Conservation (phyloP, 2,329 filamentous ascomycete species). For the Incumbomyces lentus region DNA sequence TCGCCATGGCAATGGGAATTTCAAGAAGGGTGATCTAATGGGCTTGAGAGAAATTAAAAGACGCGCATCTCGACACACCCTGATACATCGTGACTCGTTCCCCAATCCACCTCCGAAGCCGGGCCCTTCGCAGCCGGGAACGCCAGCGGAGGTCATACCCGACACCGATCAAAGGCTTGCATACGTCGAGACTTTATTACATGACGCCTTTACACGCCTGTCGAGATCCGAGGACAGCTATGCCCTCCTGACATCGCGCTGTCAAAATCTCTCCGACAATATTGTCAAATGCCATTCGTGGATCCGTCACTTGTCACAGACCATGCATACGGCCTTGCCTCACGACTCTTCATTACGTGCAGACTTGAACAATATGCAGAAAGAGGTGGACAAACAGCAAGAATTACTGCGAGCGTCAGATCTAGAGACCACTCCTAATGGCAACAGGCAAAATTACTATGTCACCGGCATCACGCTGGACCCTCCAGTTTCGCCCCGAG, state of each 20-base stretch:
- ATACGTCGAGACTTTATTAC: constrained; percentile 69
- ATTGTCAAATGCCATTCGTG: constrained; percentile 58
- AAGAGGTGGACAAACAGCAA: constrained; percentile 52
- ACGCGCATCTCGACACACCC: constrained; percentile 78
- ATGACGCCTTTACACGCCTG: constrained; percentile 66
- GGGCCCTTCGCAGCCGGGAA: constrained; percentile 65
- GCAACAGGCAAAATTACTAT: constrained; percentile 47
- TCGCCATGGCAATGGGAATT: constrained; percentile 93
- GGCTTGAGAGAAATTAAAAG: constrained; percentile 92
- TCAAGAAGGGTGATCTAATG: constrained; percentile 86
- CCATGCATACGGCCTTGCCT: constrained; percentile 47
- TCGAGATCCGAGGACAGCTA: constrained; percentile 75
- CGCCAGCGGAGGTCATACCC: constrained; percentile 71
- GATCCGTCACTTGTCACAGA: constrained; percentile 32
- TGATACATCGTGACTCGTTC: constrained; percentile 87
- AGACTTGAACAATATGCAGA: constrained; percentile 50
- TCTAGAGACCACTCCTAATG: constrained; percentile 25
- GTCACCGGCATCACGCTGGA: constrained; percentile 54
- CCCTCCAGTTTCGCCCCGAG: constrained; percentile 76
- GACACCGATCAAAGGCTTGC: constrained; percentile 70
- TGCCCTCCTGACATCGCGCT: constrained; percentile 67
- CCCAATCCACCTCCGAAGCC: constrained; percentile 58
- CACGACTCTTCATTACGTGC: constrained; percentile 67
- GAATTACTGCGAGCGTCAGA: constrained; percentile 48
- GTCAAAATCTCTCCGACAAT: constrained; percentile 71